A percentile compares a stretch with the other conserved stretches of the same genome.
These are phyloP conservation scores for Pluteus cervinus DNA, from an alignment of 768 basidiomycete genomes.

Conservation along the genomic window DNA sequence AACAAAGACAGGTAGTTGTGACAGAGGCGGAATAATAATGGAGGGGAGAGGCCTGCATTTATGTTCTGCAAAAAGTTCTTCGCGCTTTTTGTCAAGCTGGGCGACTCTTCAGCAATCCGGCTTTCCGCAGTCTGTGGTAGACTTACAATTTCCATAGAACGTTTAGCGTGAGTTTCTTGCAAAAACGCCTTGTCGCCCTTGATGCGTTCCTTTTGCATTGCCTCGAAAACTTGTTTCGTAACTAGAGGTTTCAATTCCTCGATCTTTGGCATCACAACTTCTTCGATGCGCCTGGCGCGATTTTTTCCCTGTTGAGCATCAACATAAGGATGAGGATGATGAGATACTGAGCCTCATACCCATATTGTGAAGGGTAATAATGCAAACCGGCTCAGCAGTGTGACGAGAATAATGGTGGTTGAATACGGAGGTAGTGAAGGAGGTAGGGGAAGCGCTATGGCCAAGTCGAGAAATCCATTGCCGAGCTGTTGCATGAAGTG, in stretches of 20 bases:
- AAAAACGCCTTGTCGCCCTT: slow-evolving; percentile 49
- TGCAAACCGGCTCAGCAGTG: slow-evolving; percentile 52
- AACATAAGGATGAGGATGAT: slow-evolving; percentile 8
- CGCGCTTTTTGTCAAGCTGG: slow-evolving; percentile 49
- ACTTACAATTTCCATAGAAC: slow-evolving; percentile 44
- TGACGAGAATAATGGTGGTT: slow-evolving; percentile 66
- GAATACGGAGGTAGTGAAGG: slow-evolving; percentile 66
- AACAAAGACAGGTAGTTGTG: slow-evolving; percentile 71
- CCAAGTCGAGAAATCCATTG: slow-evolving; percentile 72
- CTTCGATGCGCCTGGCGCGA: slow-evolving; percentile 54
- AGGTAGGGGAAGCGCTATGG: slow-evolving; percentile 68
- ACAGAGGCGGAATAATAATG: slow-evolving; percentile 52
- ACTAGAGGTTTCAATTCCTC: slow-evolving; percentile 40
- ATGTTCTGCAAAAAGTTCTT: slow-evolving; percentile 55
- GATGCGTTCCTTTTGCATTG: slow-evolving; percentile 52
- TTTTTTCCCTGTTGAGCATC: slow-evolving; percentile 45
- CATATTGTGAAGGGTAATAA: slow-evolving; percentile 73
- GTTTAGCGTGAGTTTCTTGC: slow-evolving; percentile 38
- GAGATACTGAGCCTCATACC: slow-evolving; percentile 37
- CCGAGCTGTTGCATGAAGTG: slow-evolving; percentile 37
- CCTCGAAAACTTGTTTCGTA: slow-evolving; percentile 34
- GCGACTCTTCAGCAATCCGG: slow-evolving; percentile 2
- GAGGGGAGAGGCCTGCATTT: slow-evolving; percentile 52
- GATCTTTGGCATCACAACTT: slow-evolving; percentile 53
- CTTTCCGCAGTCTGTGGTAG: background rate